Conservation (phyloP, 2,329 filamentous ascomycete genomes). For the Annulohypoxylon truncatum region DNA sequence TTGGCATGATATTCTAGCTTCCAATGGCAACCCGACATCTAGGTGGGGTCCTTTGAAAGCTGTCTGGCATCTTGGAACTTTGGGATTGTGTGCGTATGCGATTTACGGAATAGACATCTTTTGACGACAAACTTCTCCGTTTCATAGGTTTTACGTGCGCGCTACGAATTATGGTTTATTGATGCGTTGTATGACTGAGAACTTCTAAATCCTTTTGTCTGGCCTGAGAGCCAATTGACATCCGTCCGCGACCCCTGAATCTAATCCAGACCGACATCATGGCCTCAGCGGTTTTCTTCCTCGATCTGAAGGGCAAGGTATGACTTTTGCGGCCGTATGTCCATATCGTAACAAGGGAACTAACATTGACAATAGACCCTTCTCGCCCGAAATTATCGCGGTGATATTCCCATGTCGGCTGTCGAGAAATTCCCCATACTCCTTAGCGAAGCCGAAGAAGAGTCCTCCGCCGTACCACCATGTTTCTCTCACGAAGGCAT, state of each 20-base stretch:
- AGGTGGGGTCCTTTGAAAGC: constrained; percentile 37
- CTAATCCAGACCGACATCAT: constrained; percentile 64
- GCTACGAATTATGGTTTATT: constrained; percentile 18
- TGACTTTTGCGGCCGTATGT: constrained; percentile 37
- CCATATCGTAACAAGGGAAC: neutral
- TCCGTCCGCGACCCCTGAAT: constrained; percentile 45
- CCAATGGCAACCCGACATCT: constrained; percentile 14
- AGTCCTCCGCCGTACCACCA: constrained; percentile 94
- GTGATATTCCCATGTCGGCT: constrained; percentile 98
- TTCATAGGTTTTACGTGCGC: constrained; percentile 14
- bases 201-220: constrained; percentile 34
- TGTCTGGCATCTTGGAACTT: constrained; percentile 12
- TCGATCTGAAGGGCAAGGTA: constrained; percentile 99
- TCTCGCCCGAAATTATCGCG: constrained; percentile 96
- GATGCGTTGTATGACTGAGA: constrained; percentile 37
- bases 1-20: constrained; percentile 14
- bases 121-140: constrained; percentile 24
- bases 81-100: constrained; percentile 30
- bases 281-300: constrained; percentile 98
- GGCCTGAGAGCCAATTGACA: constrained; percentile 50
- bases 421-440: constrained; percentile 98
- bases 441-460: constrained; percentile 98
- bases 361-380: constrained; percentile 76
- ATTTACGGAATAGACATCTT: constrained; percentile 25
- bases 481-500: constrained; percentile 99